phyloP scores from a whole-genome alignment of 495 filamentous ascomycete genomes.

The Xylaria acuta region DNA sequence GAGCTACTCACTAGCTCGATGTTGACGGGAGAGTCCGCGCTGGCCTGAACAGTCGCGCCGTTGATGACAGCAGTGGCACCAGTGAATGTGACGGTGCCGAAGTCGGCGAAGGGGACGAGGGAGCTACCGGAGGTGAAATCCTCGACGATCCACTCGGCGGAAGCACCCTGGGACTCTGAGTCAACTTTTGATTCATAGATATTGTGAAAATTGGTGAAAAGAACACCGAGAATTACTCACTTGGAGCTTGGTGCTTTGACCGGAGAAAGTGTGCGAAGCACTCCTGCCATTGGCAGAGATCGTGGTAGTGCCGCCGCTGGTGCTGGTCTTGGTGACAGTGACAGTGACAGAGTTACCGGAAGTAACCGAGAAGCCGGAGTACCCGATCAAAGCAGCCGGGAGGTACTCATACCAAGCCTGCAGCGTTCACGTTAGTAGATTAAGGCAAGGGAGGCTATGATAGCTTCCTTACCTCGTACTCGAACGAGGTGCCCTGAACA shows the following conservation, averaged over 20 bases:
- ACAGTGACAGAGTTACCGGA: constrained; percentile 19
- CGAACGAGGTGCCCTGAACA: constrained; percentile 1
- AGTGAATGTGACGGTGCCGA: constrained; percentile 58
- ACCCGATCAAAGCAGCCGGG: constrained; percentile 13
- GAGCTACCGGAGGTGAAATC: constrained; percentile 58
- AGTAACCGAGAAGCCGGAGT: constrained; percentile 19
- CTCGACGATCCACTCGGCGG: constrained; percentile 71
- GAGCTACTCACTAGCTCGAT: constrained; percentile 10
- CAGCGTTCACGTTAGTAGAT: not conserved
- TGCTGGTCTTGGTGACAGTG: constrained; percentile 15
- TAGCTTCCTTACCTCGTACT: constrained; percentile 14
- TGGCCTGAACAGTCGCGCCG: not conserved
- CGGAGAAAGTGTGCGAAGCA: constrained; percentile 21
- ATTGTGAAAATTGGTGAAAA: not conserved
- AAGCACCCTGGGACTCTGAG: constrained; percentile 2
- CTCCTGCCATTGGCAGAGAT: constrained; percentile 17
- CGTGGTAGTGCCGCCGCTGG: constrained; percentile 16
- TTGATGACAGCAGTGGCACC: constrained; percentile 32
- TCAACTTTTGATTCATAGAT: not conserved
- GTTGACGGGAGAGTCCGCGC: not conserved
- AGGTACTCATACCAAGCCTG: constrained; percentile 23
- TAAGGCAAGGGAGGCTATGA: not conserved
- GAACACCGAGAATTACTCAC: constrained; percentile 3
- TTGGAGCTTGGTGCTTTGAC: constrained; percentile 15
- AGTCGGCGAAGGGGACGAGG: constrained; percentile 62